Percentiles rank a stretch among this genome's conserved stretches.
phyloP scores from a whole-genome alignment of 164 flowering plant species.

The Macadamia integrifolia region DNA sequence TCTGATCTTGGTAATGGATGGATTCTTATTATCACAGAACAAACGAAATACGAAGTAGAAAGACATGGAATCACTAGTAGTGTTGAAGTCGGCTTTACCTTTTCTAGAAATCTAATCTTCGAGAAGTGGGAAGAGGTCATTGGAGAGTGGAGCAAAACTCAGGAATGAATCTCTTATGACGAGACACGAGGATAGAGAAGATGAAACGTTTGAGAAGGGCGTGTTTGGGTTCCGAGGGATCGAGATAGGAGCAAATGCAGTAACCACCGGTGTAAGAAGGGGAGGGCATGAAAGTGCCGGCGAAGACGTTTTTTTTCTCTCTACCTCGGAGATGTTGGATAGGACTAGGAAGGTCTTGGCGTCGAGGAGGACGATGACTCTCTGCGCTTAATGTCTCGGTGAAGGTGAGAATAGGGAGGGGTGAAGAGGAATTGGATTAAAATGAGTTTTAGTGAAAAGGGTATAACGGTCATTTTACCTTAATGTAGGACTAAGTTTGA shows the following conservation, averaged over 20 bases:
- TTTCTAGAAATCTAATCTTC: slow-evolving; percentile 4
- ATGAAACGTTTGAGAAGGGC: slow-evolving; percentile 16
- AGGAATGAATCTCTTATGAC: slow-evolving; percentile 23
- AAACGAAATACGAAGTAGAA: slow-evolving; percentile 27
- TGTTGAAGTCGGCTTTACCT: slow-evolving; percentile 22
- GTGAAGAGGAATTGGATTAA: too few relatives aligned
- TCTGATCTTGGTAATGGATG: slow-evolving; percentile 20
- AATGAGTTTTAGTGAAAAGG: too few relatives aligned
- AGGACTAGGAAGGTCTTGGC: slow-evolving; percentile 33
- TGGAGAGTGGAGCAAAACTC: slow-evolving; percentile 26
- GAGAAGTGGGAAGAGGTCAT: too few relatives aligned
- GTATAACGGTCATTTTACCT: too few relatives aligned
- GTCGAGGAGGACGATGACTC: slow-evolving; percentile 37
- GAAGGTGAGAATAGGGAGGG: too few relatives aligned
- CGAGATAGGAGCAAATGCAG: slow-evolving; percentile 29
- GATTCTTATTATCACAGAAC: slow-evolving; percentile 17
- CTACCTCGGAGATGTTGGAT: slow-evolving; percentile 34
- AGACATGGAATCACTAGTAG: slow-evolving; percentile 12
- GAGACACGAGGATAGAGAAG: slow-evolving; percentile 10
- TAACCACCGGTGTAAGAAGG: slow-evolving; percentile 33
- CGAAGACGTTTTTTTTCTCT: slow-evolving; percentile 32
- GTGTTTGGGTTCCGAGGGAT: slow-evolving; percentile 34
- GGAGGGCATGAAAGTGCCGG: slow-evolving; percentile 41
- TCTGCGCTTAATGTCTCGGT: too few relatives aligned
- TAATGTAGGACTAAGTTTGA: too few relatives aligned